Evolutionary conservation across 2,329 filamentous ascomycete genomes (phyloP), one percentile per base, ranked within the genome.

Genomic region (Chaetomium sp.): DNA sequence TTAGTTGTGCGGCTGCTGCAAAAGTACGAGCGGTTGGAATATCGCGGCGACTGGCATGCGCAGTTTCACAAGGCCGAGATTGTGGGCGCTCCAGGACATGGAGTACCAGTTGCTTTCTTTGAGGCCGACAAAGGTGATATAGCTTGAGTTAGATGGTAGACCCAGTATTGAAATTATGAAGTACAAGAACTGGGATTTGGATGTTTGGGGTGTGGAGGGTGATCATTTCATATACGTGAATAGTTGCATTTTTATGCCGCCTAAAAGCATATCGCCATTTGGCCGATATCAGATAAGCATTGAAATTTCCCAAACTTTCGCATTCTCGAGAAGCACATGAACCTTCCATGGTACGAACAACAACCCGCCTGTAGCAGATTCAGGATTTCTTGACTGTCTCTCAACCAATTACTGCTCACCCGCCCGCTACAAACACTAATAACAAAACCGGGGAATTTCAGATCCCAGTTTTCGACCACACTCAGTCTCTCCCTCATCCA

Each of bases 1-100:
- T n/a, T n/a, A 81, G 79, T 82, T 72, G 78, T 81, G 1, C 74
- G 77, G n/a, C 74, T 90, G 27, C 75, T 88, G 65, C 87, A 90
- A 74, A 82, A 83, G 61, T 90, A 87, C 69, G 81, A 85, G 35
- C 72, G 75, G 13, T 73, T 87, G 6, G 83, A 85, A 69, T 82
- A 81, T 57, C 74, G 78, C 4, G 79, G 79, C 2, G 77, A 81
- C 56, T 81, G 79, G 80, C 31, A 75, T 19, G 77, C 76, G n/a
- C 80, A 82, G 67, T 75, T 74, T 33, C 75, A 80, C 69, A 78
- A 78, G 69, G 76, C 79, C 3, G 79, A 81, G 65, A 73, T 81
- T 33, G 79, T 81, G 1, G 80, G 79, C 4, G 75, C 75, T 25
- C 80, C 80, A 0, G 78, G 78, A 2, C 73, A 79, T 6, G 79